Evolutionary conservation across 1,284 basidiomycete species (phyloP), one percentile per base, ranked within the genome.

Genomic region (Ganoderma leucocontextum): DNA sequence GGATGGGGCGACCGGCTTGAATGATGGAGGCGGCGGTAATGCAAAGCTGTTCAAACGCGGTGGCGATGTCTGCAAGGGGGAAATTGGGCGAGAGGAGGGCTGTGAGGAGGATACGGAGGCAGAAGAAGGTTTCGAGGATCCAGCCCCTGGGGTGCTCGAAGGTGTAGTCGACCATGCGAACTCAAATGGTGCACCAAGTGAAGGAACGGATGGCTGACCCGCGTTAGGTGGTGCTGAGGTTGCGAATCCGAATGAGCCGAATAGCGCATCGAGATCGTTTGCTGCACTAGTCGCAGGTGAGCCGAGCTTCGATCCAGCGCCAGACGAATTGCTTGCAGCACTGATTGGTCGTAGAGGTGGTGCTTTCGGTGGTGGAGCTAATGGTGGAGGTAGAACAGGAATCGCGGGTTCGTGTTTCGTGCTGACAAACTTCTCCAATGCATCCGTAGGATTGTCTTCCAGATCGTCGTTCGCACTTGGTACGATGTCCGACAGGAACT

Each of bases 401-500:
- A 85, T 82, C 39, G 86, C 75, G 35, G 85, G 78, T 12, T 84
- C 80, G 22, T 85, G 81, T 63, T 79, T 79, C 17, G 84, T 78
- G 70, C 60, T 80, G 8, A 69, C 66, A 13, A 73, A 69, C 52
- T 68, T 76, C 17, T 70, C 69, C n/a, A 70, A 64, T 15, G 75
- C 77, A 47, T 82, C 78, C 55, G 81, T 76, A n/a, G 67, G 47
- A 39, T 80, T 77, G 42, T 81, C 80, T 3, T 81, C 79, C 17
- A 79, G 80, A 6, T 75, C 78, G 70, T 89, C 86, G 62, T 76
- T 78, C 10, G 83, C 84, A 70, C 85, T 86, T 4, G 91, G 89
- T 5, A 89, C 88, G 62, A 92, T 88, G 72, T 93, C 92, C 12
- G 88, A 86, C n/a, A 94, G 82, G 73, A 91, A 93, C 72, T 92